A percentile compares a stretch with the other conserved stretches of the same genome.
phyloP scores from a whole-genome alignment of 768 basidiomycete species.

The Crassisporium funariophilum region DNA sequence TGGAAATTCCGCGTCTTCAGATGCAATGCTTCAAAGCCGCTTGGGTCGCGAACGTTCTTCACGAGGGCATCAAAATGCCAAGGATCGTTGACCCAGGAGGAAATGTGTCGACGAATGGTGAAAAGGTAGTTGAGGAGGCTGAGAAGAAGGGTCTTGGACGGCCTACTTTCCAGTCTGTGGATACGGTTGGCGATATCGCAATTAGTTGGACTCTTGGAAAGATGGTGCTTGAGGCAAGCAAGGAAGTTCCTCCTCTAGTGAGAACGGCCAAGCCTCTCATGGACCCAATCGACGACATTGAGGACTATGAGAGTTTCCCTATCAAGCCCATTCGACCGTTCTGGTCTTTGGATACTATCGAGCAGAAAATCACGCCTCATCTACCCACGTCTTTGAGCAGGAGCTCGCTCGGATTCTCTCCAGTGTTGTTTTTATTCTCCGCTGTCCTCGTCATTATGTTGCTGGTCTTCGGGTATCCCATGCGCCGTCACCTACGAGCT shows the following conservation, averaged over 20 bases:
- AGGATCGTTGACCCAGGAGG: conserved; percentile 87
- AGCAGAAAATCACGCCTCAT: conserved; percentile 66
- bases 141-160: conserved; percentile 78
- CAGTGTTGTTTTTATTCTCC: conserved; percentile 62
- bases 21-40: conserved; percentile 99
- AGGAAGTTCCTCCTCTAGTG: conserved; percentile 61
- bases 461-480: conserved; percentile 48
- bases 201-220: conserved; percentile 99
- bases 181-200: conserved; percentile 89
- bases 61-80: conserved; percentile 95
- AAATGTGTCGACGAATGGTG: conserved; percentile 67
- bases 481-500: conserved; percentile 57
- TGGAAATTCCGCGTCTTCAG: conserved; percentile 84
- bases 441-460: conserved; percentile 44
- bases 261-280: conserved; percentile 57
- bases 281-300: conserved; percentile 72
- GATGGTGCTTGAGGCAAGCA: conserved; percentile 98
- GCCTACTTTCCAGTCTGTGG: conserved; percentile 90
- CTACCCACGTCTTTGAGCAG: conserved; percentile 64
- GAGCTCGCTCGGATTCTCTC: conserved; percentile 72
- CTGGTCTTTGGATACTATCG: conserved; percentile 58
- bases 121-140: conserved; percentile 76
- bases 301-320: conserved; percentile 51
- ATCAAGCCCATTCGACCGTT: conserved; percentile 69
- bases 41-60: conserved; percentile 95